A percentile compares a stretch with the other conserved stretches of the same genome.
phyloP scores from a whole-genome alignment of 441 rosid species.

The Euphorbia schlechtendalii region DNA sequence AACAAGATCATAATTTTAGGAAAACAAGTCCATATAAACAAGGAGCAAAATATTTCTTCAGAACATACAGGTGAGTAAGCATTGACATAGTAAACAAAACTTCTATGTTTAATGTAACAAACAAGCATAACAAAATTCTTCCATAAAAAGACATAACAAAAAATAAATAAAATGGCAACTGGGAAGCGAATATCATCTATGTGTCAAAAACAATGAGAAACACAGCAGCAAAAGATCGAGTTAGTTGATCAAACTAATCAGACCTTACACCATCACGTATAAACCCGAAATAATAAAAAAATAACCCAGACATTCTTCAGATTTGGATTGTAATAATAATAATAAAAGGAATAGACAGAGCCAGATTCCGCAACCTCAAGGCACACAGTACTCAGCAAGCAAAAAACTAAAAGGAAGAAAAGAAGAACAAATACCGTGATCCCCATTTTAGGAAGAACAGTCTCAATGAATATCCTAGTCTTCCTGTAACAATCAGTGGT shows the following conservation, averaged over 20 bases:
- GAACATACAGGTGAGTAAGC: neutral
- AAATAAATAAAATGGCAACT: too few species aligned
- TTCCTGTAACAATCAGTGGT: constrained; percentile 95
- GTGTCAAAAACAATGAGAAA: neutral
- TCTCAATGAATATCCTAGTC: constrained; percentile 94
- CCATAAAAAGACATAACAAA: neutral
- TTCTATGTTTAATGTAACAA: neutral
- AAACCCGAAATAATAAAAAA: neutral
- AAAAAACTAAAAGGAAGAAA: constrained; percentile 4
- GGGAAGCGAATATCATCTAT: neutral
- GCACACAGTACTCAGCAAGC: constrained; percentile 3
- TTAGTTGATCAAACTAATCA: neutral
- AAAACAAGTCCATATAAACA: neutral
- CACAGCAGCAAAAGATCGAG: neutral
- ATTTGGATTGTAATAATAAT: neutral
- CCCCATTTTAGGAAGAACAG: constrained; percentile 85
- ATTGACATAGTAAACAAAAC: neutral
- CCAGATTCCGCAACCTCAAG: neutral
- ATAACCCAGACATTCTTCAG: neutral
- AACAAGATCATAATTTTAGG: neutral
- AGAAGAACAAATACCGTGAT: constrained; percentile 44
- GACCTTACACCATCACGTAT: neutral
- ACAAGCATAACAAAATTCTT: neutral
- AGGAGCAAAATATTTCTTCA: too few species aligned
- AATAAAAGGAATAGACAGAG: neutral